A percentile compares a stretch with the other conserved stretches of the same genome.
Evolutionary conservation across 768 basidiomycete genomes (phyloP).

Genomic region (Cystobasidium onofrii): DNA sequence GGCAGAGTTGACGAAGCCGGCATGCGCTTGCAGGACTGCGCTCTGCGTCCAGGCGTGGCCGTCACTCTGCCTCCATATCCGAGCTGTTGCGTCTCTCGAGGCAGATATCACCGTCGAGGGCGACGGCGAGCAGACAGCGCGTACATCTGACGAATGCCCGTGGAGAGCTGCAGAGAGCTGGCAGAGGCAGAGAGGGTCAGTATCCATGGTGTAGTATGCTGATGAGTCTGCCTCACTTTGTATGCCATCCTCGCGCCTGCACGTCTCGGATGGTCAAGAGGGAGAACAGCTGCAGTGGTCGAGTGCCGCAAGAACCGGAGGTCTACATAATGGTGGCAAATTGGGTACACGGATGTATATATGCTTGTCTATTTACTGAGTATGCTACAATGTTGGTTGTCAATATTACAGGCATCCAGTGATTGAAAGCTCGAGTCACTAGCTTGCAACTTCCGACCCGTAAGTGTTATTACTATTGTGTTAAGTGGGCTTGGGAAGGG

Average conservation of each 20-base stretch:
- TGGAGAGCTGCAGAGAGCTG: conserved; percentile 65
- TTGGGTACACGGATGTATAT: not conserved
- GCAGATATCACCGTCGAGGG: conserved; percentile 68
- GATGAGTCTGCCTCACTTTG: not conserved
- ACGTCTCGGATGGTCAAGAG: not conserved
- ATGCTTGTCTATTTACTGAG: too few species aligned
- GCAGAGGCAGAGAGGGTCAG: conserved; percentile 49
- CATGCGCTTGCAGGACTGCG: conserved; percentile 52
- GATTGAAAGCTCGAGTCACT: too few species aligned
- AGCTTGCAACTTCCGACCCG: too few species aligned
- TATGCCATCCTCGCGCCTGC: not conserved
- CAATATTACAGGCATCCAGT: too few species aligned
- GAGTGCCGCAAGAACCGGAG: not conserved
- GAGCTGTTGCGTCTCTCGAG: conserved; percentile 83
- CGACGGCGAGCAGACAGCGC: conserved; percentile 70
- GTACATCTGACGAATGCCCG: conserved; percentile 64
- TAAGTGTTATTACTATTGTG: too few species aligned
- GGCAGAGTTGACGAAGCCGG: conserved; percentile 66
- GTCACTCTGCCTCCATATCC: conserved; percentile 56
- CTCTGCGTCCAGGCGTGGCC: conserved; percentile 25
- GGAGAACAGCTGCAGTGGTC: too few species aligned
- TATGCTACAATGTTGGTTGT: too few species aligned
- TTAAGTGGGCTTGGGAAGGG: too few species aligned
- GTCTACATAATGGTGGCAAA: conserved; percentile 1
- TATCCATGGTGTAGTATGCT: not conserved